Evolutionary conservation across 495 filamentous ascomycete genomes (phyloP), one percentile per base, ranked within the genome.

Genomic region (Entonaema liquescens): DNA sequence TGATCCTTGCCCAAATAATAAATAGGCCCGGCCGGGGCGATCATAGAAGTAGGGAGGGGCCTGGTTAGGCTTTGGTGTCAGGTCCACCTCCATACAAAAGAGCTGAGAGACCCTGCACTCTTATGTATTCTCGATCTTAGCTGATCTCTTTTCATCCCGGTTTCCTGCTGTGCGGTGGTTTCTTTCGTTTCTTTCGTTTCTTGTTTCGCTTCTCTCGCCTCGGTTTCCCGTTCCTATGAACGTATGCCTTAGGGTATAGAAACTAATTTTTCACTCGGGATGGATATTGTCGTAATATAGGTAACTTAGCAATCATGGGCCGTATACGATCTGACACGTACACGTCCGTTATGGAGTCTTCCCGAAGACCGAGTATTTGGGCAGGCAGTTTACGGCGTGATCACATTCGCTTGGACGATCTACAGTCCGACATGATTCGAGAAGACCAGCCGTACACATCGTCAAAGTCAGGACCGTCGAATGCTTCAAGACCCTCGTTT

Each of bases 161-260:
- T 59, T 59, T 65, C 61, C 65, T 55, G 70, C 65, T 68, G 65
- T 53, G 70, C 65, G 64, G 65, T 73, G 50, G 50, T 65, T 68
- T 68, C 56, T 55, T 73, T 73, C 70, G 50, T 65, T 68, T 68
- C 56, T 55, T 73, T 73, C 70, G 65, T 68, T 73, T 73, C 61
- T 66, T 62, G 40, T 65, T 73, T 68, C 70, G 15, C 42, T 60
- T 73, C 59, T 68, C 44, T 47, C 42, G 19, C 15, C 52, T 57
- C 60, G 15, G 28, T 65, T 61, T 56, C 35, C 35, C 8, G 56
- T 65, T 61, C 56, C 23, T 54, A 26, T 60, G n/a, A 29, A 59
- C 35, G 56, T 42, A 40, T 44, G 50, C 57, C 60, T 73, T 55
- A 35, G 42, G 66, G 50, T 68, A 68, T 59, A 56, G 65, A 57